These are phyloP conservation scores for Suillus discolor DNA, from an alignment of 768 basidiomycete species.

Conservation along the genomic window DNA sequence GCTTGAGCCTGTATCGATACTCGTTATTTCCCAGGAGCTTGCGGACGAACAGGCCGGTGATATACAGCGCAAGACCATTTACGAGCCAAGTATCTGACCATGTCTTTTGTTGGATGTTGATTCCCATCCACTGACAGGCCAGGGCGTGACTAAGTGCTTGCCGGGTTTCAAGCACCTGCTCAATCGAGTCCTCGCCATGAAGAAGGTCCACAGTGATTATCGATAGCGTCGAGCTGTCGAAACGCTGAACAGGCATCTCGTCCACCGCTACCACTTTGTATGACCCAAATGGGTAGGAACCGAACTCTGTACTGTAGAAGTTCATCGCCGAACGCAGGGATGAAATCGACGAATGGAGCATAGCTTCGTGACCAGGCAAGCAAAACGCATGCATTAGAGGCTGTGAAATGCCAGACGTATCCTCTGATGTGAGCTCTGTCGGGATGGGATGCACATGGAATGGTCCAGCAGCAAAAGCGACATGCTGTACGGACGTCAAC, in stretches of 20 bases:
- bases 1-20: conserved; percentile 92
- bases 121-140: conserved; percentile 95
- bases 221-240: conserved; percentile 84
- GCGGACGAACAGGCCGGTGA: conserved; percentile 84
- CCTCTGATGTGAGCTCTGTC: conserved; percentile 59
- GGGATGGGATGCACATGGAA: conserved; percentile 80
- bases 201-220: conserved; percentile 80
- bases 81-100: conserved; percentile 98
- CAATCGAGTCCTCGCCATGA: conserved; percentile 86
- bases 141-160: conserved; percentile 86
- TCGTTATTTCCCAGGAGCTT: conserved; percentile 95
- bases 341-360: conserved; percentile 67
- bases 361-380: conserved; percentile 82
- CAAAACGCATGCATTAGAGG: conserved; percentile 90
- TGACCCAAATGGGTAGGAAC: conserved; percentile 94
- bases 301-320: conserved; percentile 89
- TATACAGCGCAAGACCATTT: conserved; percentile 89
- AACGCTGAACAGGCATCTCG: conserved; percentile 77
- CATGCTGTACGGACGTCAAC: conserved; percentile 93
- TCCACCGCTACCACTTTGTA: conserved; percentile 96
- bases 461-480: conserved; percentile 94
- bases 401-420: conserved; percentile 62
- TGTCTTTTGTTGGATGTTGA: conserved; percentile 92
- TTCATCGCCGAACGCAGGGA: conserved; percentile 89
- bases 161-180: conserved; percentile 90